Evolutionary conservation across 352 stramenopile species (phyloP).

Genomic region (Globisporangium perplexum): DNA sequence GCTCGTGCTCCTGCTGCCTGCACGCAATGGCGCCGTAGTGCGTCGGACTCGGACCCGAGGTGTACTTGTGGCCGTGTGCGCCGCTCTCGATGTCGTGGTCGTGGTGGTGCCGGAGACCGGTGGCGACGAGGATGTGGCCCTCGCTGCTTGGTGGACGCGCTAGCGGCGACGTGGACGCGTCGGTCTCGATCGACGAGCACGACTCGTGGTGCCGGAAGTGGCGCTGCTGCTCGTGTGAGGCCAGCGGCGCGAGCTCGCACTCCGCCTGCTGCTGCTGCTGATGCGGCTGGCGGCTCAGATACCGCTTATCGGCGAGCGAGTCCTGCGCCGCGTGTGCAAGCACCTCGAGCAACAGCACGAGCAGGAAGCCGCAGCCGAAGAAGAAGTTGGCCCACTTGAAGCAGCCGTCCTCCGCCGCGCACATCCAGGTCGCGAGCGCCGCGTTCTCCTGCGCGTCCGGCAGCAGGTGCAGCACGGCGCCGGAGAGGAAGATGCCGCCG

Average conservation of each 20-base stretch:
- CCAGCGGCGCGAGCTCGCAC: slow-evolving; percentile 22
- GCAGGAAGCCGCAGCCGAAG: slow-evolving; percentile 66
- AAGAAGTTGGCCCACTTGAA: slow-evolving; percentile 82
- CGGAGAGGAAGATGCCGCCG: slow-evolving; percentile 73
- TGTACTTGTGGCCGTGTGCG: slow-evolving; percentile 5
- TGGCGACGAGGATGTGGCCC: no score
- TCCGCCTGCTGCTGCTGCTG: not conserved
- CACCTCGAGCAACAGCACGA: slow-evolving; percentile 72
- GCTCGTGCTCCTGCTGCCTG: not conserved
- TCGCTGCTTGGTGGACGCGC: not conserved
- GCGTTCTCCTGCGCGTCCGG: slow-evolving; percentile 66
- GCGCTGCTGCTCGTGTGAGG: slow-evolving; percentile 3
- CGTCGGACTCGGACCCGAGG: not conserved
- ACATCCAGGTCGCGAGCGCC: slow-evolving; percentile 41
- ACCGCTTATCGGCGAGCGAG: slow-evolving; percentile 20
- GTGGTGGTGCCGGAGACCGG: not conserved
- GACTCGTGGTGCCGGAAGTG: slow-evolving; percentile 22
- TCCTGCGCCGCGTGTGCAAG: slow-evolving; percentile 57
- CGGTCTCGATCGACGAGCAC: slow-evolving; percentile 11
- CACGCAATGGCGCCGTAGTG: not conserved
- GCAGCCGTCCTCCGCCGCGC: slow-evolving; percentile 32
- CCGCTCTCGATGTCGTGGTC: slow-evolving; percentile 8
- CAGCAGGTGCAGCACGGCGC: slow-evolving; percentile 75
- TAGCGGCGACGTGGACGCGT: slow-evolving; percentile 5
- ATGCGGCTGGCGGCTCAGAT: slow-evolving; percentile 4